Conservation (phyloP, 73 alveolate genomes). For the Durusdinium trenchii region DNA sequence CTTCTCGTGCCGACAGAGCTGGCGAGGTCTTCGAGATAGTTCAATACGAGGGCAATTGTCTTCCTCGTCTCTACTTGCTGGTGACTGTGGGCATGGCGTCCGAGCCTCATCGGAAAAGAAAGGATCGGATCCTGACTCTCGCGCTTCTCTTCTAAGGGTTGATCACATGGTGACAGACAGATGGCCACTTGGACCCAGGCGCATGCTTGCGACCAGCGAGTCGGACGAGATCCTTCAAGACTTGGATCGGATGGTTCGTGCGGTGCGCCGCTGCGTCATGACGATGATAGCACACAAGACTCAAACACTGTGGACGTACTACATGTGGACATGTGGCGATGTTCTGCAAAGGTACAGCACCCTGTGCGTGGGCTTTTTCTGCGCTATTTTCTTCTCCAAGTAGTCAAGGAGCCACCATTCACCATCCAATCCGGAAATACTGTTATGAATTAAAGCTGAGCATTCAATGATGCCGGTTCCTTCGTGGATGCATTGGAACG, state of each 20-base stretch:
- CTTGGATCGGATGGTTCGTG: constrained; percentile 68
- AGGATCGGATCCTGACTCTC: background rate
- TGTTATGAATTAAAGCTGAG: background rate
- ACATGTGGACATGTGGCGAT: too few species aligned
- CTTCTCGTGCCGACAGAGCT: background rate
- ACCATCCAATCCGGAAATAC: background rate
- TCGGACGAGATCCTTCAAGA: constrained; percentile 69
- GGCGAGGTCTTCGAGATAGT: constrained; percentile 68
- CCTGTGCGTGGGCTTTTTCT: constrained; percentile 84
- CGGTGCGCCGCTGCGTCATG: constrained; percentile 14
- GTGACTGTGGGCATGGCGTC: constrained; percentile 89
- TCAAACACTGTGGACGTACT: background rate
- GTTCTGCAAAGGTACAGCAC: constrained; percentile 58
- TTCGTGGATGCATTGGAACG: background rate
- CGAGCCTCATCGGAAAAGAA: background rate
- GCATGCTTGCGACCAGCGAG: constrained; percentile 60
- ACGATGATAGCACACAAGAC: background rate
- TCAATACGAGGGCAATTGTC: constrained; percentile 89
- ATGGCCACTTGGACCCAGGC: background rate
- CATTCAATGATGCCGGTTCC: background rate
- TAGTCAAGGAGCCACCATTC: constrained; percentile 48
- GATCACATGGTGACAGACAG: background rate
- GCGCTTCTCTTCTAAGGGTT: background rate
- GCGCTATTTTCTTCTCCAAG: constrained; percentile 79
- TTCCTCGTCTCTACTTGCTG: constrained; percentile 85